Evolutionary conservation across 2,329 filamentous ascomycete genomes (phyloP), one percentile per base, ranked within the genome.

Genomic region (Microcera coccophila): DNA sequence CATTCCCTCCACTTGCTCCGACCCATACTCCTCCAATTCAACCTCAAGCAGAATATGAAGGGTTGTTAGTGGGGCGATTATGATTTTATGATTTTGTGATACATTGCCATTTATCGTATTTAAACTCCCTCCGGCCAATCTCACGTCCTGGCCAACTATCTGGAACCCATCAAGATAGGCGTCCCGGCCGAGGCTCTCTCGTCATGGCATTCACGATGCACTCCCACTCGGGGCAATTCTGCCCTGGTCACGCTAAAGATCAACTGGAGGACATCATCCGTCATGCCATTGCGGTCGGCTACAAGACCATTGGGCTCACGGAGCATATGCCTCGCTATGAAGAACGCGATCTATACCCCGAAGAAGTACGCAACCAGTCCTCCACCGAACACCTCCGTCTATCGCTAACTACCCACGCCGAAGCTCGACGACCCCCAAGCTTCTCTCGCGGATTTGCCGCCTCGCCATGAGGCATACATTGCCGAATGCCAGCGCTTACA

Each of bases 161-260:
- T 26, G 7, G 12, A 26, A 7, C 12, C 7, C 22, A 26, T 7
- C 12, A 26, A 7, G 7, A 7, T 7, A 26, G 22, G 12, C 22
- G 22, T 26, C 22, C 12, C 12, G 7, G 22, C 22, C 22, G 7
- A 26, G 22, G 7, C 12, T 7, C 3, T 16, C 14, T n/a, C 24
- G 19, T 29, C 39, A 97, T 97, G 93, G 90, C 91, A 2, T 95
- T 95, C 71, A 94, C 93, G 4, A 94, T 97, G 74, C 93, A 98
- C 68, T 95, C 89, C 61, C 93, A 98, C 70, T 97, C 93, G 28
- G 93, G 93, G 50, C 88, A 98, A 65, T 98, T 98, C 73, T 98
- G 93, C 71, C 84, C 84, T 9, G 81, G 85, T 55, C 93, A 98
- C 71, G 93, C 93, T 38, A 82, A 85, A 62, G 82, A 95, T 63